Conservation (phyloP, 139 green algal genomes). For the Chlamydomonas asymmetrica region DNA sequence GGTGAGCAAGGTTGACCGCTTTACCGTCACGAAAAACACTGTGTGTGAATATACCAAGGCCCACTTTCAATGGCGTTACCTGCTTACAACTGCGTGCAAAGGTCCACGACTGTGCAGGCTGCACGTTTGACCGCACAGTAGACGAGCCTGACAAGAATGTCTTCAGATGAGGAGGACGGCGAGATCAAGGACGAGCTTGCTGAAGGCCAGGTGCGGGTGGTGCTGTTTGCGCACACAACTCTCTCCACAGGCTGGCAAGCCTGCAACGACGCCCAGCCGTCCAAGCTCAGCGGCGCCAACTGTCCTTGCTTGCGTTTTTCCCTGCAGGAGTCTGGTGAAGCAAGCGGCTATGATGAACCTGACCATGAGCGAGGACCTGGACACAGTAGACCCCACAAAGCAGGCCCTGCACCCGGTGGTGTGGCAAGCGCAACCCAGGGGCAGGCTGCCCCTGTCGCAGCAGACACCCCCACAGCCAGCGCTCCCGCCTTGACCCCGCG, state of each 20-base stretch:
- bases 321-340: constrained; percentile 24
- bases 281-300: not conserved
- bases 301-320: not conserved
- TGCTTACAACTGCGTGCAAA: no score
- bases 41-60: no score
- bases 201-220: not conserved
- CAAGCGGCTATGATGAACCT: constrained; percentile 3
- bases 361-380: not conserved
- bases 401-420: not conserved
- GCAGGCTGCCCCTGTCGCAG: not conserved
- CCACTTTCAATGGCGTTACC: no score
- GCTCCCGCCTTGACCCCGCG: not conserved
- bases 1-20: no score
- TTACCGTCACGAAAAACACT: no score
- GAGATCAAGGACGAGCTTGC: constrained; percentile 12
- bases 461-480: not conserved
- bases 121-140: no score
- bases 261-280: not conserved
- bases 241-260: not conserved
- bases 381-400: not conserved
- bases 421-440: not conserved
- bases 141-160: no score
- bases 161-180: constrained; percentile 24
- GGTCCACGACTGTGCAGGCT: no score
- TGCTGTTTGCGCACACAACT: not conserved